Conservation (phyloP, 768 basidiomycete species). For the Suillus ampliporus region DNA sequence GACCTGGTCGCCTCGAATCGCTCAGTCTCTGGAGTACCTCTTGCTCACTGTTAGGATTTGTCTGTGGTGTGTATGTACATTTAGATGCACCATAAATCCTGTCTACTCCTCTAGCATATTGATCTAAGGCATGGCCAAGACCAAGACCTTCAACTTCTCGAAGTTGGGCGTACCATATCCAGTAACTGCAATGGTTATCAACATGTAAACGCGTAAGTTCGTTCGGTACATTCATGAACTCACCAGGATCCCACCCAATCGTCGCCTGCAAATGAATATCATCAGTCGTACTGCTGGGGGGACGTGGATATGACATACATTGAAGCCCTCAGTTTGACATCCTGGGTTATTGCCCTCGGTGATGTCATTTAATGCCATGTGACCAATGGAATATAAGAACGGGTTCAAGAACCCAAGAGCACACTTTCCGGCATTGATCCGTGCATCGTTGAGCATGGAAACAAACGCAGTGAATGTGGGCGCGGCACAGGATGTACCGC, state of each 20-base stretch:
- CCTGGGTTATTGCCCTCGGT: slow-evolving; percentile 59
- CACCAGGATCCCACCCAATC: slow-evolving; percentile 66
- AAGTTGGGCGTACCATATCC: slow-evolving; percentile 63
- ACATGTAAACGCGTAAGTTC: slow-evolving; percentile 11
- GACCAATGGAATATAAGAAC: slow-evolving; percentile 51
- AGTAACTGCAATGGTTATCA: slow-evolving; percentile 45
- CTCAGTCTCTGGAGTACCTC: not conserved
- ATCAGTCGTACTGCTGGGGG: not conserved
- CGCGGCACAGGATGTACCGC: slow-evolving; percentile 69
- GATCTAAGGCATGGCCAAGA: slow-evolving; percentile 23
- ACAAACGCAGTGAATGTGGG: slow-evolving; percentile 71
- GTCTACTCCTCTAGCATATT: slow-evolving; percentile 1
- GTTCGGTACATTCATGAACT: slow-evolving; percentile 28
- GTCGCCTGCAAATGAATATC: slow-evolving; percentile 43
- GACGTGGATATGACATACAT: slow-evolving; percentile 45
- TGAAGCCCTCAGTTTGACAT: slow-evolving; percentile 71
- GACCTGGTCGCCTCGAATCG: not conserved
- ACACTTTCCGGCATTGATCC: slow-evolving; percentile 45
- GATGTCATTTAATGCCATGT: slow-evolving; percentile 59
- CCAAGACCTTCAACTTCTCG: slow-evolving; percentile 47
- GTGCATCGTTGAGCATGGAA: slow-evolving; percentile 68
- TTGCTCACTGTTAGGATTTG: no score
- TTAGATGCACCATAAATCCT: not conserved
- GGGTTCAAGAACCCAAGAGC: slow-evolving; percentile 75
- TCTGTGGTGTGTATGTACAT: not conserved